phyloP scores from a whole-genome alignment of 1,284 basidiomycete species.

The Trametes polyzona region DNA sequence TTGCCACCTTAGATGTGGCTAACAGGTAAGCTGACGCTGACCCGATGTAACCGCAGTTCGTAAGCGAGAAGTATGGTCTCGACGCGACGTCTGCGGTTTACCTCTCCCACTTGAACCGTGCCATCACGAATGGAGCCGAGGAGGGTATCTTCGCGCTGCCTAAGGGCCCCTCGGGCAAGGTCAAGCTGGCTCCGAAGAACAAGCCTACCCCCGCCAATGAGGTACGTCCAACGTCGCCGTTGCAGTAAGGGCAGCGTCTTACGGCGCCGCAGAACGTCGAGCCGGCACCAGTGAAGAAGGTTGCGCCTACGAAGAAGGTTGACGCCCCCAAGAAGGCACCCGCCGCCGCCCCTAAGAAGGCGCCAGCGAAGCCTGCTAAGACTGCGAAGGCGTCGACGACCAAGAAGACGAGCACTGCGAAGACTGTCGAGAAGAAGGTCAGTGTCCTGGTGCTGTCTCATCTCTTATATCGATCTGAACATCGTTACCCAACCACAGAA shows the following conservation, averaged over 20 bases:
- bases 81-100: slow-evolving; percentile 72
- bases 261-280: slow-evolving; percentile 16
- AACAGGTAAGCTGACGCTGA: not conserved
- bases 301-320: slow-evolving; percentile 18
- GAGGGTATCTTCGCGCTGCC: slow-evolving; percentile 82
- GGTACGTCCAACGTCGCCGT: slow-evolving; percentile 41
- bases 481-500: slow-evolving; percentile 23
- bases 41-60: slow-evolving; percentile 50
- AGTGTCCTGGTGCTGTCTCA: not conserved
- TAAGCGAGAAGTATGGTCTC: slow-evolving; percentile 79
- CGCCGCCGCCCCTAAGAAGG: slow-evolving; percentile 24
- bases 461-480: not conserved
- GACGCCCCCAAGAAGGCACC: slow-evolving; percentile 29
- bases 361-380: slow-evolving; percentile 31
- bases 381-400: slow-evolving; percentile 28
- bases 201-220: slow-evolving; percentile 60
- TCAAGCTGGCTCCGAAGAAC: slow-evolving; percentile 52
- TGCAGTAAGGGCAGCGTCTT: not conserved
- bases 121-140: slow-evolving; percentile 80
- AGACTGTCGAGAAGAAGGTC: slow-evolving; percentile 40
- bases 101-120: slow-evolving; percentile 78
- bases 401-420: slow-evolving; percentile 41
- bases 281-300: slow-evolving; percentile 28
- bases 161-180: slow-evolving; percentile 66
- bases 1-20: slow-evolving; percentile 2